Base-by-base conservation (phyloP, 169 alveolate species). In the Plasmodium vinckei region DNA sequence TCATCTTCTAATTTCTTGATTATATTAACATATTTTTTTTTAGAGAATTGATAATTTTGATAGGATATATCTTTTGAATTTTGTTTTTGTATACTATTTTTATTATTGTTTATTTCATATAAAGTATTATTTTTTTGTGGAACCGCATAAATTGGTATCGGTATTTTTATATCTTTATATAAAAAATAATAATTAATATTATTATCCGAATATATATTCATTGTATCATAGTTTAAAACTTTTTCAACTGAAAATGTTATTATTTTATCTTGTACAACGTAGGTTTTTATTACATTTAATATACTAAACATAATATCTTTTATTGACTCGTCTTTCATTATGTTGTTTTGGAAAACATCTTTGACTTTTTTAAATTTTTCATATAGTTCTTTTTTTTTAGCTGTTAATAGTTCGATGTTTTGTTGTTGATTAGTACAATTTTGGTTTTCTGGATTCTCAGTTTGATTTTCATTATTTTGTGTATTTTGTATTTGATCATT, bases 301-400 rank as follows among this genome's bases (percentile, higher is more conserved):
- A 79, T 79, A 70, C 72, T 65, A 49, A 79, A 61, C 89, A 79
- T 79, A 19, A 79, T 79, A 57, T 79, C 68, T 61, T 79, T 79
- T 67, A 79, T 79, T 12, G 82, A 65, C 21, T 79, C 57, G 54
- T 79, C 63, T 54, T 79, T 64, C 82, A 79, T 67, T 79, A 79
- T 1, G 39, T 79, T 79, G 19, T 54, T 79, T 79, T 79, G 84
- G 56, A 79, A 60, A 79, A 79, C 63, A 9, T 65, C 60, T 53
- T 79, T 79, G 27, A 79, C 82, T 9, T 79, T 79, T 67, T 79
- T 79, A 67, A 79, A 79, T n/a, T 69, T 79, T 79, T 79, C 89
- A 25, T 79, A 79, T 53, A 79, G 65, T 46, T 79, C 51, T 64
- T 79, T 79, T 79, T 79, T 79, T 79, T 79, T 79, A 79, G 21